These are phyloP conservation scores for Ogataea methanolica DNA, from an alignment of 805 yeast species.

Conservation along the genomic window DNA sequence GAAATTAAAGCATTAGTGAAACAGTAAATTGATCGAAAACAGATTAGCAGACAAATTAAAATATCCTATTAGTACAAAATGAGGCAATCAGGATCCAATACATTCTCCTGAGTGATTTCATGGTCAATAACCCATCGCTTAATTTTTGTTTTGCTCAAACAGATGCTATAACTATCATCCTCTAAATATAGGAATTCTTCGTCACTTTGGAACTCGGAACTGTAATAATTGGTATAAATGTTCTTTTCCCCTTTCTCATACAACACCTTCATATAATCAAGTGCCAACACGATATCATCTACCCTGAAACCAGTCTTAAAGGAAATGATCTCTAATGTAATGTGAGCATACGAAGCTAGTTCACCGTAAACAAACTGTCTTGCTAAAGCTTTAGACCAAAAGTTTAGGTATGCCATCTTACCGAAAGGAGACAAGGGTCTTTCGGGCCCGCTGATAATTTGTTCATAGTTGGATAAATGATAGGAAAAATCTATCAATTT, in stretches of 20 bases:
- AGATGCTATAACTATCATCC: slow-evolving; percentile 20
- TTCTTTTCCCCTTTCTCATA: slow-evolving; percentile 24
- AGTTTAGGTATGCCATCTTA: slow-evolving; percentile 59
- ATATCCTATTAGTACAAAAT: slow-evolving; percentile 17
- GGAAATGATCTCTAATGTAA: slow-evolving; percentile 48
- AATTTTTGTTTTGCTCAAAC: slow-evolving; percentile 20
- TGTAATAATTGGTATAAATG: slow-evolving; percentile 26
- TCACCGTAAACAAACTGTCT: slow-evolving; percentile 39
- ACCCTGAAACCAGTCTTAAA: slow-evolving; percentile 57
- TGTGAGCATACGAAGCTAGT: slow-evolving; percentile 20
- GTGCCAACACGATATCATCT: slow-evolving; percentile 55
- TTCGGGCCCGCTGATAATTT: slow-evolving; percentile 81
- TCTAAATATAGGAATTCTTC: slow-evolving; percentile 19
- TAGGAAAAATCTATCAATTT: slow-evolving; percentile 81
- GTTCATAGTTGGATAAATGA: slow-evolving; percentile 61
- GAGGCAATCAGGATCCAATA: slow-evolving; percentile 18
- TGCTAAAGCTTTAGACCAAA: slow-evolving; percentile 63
- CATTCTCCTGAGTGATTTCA: slow-evolving; percentile 13
- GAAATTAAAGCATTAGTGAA: background rate
- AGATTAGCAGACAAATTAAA: too few species aligned
- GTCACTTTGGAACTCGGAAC: slow-evolving; percentile 9
- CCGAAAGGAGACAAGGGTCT: slow-evolving; percentile 86
- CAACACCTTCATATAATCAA: slow-evolving; percentile 51
- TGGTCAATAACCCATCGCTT: slow-evolving; percentile 27
- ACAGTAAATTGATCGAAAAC: too few species aligned